These are phyloP conservation scores for Pythium folliculosum DNA, from an alignment of 352 stramenopile genomes.

Conservation along the genomic window DNA sequence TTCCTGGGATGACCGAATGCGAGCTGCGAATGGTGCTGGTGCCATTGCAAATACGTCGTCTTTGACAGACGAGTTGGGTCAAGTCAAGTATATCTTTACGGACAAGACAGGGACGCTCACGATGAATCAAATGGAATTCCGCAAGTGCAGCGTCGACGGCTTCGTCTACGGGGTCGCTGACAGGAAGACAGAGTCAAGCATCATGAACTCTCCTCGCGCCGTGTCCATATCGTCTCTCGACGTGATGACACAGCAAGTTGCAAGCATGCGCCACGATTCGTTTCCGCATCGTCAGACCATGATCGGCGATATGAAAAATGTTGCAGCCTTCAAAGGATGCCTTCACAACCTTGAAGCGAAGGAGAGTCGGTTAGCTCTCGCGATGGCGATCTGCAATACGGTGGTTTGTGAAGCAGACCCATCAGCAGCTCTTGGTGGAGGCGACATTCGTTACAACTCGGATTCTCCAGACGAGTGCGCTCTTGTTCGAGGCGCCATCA, in stretches of 20 bases:
- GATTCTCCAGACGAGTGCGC: conserved; percentile 93
- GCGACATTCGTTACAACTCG: conserved; percentile 80
- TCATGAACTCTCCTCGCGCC: conserved; percentile 7
- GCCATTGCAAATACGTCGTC: conserved; percentile 87
- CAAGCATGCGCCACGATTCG: conserved; percentile 19
- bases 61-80: conserved; percentile 92
- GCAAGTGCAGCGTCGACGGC: conserved; percentile 92
- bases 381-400: conserved; percentile 84
- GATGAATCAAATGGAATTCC: conserved; percentile 95
- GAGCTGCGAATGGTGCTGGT: conserved; percentile 42
- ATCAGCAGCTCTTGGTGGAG: conserved; percentile 18
- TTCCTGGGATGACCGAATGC: conserved; percentile 73
- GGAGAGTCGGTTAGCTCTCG: conserved; percentile 64
- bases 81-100: conserved; percentile 92
- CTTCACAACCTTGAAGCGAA: conserved; percentile 50
- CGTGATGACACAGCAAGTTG: conserved; percentile 17
- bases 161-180: conserved; percentile 71
- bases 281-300: conserved; percentile 5
- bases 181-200: conserved; percentile 31
- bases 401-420: conserved; percentile 78
- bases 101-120: conserved; percentile 96
- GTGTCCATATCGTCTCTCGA: conserved; percentile 28
- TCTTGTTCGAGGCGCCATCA: conserved; percentile 78
- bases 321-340: conserved; percentile 47
- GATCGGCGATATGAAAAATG: conserved; percentile 23